These are phyloP conservation scores for Sergeia podlipaevii DNA, from an alignment of 208 protist species.

Conservation along the genomic window DNA sequence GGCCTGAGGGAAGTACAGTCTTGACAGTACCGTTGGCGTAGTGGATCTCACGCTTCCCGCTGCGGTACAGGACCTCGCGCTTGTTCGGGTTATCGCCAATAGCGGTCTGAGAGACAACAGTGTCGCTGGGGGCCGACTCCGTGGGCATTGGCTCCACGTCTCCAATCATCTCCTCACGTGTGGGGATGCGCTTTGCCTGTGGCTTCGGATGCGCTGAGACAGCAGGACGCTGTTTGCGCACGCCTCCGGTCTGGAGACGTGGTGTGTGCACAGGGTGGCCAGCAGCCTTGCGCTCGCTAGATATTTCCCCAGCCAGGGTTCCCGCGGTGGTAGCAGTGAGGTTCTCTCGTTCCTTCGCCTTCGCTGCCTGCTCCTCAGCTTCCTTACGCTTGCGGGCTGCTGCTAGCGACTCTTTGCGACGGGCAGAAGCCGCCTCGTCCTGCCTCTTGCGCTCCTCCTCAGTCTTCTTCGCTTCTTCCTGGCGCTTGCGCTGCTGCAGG, in stretches of 20 bases:
- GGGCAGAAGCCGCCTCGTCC: neutral
- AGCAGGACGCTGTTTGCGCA: slow-evolving; percentile 7
- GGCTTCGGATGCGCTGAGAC: slow-evolving; percentile 15
- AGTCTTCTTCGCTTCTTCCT: slow-evolving; percentile 16
- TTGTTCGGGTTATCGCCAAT: slow-evolving; percentile 86
- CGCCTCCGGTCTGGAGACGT: slow-evolving; percentile 13
- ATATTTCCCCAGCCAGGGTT: neutral
- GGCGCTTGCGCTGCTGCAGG: slow-evolving; percentile 1
- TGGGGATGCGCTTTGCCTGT: slow-evolving; percentile 27
- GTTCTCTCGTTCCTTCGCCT: too few relatives aligned
- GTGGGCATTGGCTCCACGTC: slow-evolving; percentile 49
- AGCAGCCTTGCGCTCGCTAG: slow-evolving; percentile 21
- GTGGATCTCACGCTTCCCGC: slow-evolving; percentile 88
- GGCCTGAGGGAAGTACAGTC: slow-evolving; percentile 76
- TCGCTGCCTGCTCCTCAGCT: neutral
- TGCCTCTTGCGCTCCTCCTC: slow-evolving; percentile 17
- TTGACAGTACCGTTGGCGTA: slow-evolving; percentile 93
- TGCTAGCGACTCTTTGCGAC: neutral
- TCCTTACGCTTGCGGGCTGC: slow-evolving; percentile 10
- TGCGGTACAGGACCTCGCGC: slow-evolving; percentile 81
- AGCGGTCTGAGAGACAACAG: slow-evolving; percentile 62
- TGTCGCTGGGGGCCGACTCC: slow-evolving; percentile 63
- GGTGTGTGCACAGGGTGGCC: slow-evolving; percentile 60
- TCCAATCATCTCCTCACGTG: slow-evolving; percentile 55
- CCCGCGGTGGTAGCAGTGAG: too few relatives aligned